Base-by-base conservation (phyloP, 2,329 filamentous ascomycete species). In the Cryphonectria radicalis region DNA sequence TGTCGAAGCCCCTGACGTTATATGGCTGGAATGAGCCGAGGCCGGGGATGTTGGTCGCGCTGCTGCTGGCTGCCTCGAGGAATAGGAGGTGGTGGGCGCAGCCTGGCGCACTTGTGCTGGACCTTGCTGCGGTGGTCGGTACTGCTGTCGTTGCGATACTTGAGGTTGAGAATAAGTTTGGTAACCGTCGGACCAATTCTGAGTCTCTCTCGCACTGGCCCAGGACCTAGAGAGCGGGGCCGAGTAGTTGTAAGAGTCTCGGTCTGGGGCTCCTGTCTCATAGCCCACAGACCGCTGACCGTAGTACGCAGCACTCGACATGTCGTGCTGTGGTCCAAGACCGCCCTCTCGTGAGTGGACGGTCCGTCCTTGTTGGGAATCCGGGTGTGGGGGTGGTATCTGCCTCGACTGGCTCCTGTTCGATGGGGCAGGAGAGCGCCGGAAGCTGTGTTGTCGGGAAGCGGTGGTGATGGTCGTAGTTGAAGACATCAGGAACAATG, bases 11-110 rank as follows among this genome's bases (percentile, higher is more conserved):
- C 77, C 75, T 28, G 74, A 76, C 72, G 77, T 72, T 67, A 74
- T 74, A 8, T 77, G 74, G 42, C 78, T 77, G 67, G 74, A 76
- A 17, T 77, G 74, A n/a, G 78, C 76, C 13, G 79, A 78, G 1
- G 77, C 76, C 0, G 85, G 82, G 13, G 83, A 84, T 2, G 82
- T 81, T 0, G 81, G 77, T 53, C 78, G 78, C 6, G 80, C 79
- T 1, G 80, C 79, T 1, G 80, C 79, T 1, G 82, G 76, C 8
- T 81, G 79, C 63, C 76, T 78, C n/a, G 80, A 79, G 77, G 35
- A 50, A 46, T 71, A 68, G 50, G 72, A 65, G 7, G 63, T 32
- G 22, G 46, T 53, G n/a, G 57, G 53, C 22, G 68, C 59, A 22
- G 69, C 32, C 22, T 69, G 72, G 13, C 66, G 69, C 25, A 40